Conservation (phyloP, 139 green algal species). For the Trebouxia sp. region DNA sequence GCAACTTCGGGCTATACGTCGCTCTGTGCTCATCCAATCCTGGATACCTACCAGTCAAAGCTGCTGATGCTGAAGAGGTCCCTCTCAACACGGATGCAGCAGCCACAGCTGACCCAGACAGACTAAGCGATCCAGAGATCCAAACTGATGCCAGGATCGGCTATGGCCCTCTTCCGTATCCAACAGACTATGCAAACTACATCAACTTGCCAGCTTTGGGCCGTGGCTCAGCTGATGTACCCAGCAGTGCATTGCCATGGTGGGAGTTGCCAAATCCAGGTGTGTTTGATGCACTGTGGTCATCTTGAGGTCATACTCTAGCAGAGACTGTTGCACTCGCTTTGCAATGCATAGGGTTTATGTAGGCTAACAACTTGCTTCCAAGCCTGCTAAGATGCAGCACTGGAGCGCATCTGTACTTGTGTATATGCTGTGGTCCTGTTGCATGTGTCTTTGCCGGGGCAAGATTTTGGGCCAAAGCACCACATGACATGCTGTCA, state of each 20-base stretch:
- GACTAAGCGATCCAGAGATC: background rate
- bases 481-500: no score
- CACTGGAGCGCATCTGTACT: no score
- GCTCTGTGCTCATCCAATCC: background rate
- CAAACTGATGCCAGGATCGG: background rate
- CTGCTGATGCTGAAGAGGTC: background rate
- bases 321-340: background rate
- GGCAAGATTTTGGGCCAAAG: no score
- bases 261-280: slow-evolving; percentile 5
- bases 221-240: background rate
- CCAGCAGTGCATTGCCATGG: background rate
- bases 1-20: background rate
- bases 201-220: background rate
- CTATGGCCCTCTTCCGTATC: background rate
- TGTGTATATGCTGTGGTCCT: no score
- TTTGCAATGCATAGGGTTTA: no score
- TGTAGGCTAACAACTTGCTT: background rate
- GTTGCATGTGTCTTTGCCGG: no score
- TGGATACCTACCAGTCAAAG: background rate
- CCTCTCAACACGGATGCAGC: background rate
- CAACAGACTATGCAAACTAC: background rate
- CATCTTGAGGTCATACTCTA: background rate
- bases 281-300: no score
- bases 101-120: background rate
- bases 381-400: no score